These are phyloP conservation scores for Aspergillus novoparasiticus DNA, from an alignment of 2,329 filamentous ascomycete species.

Conservation along the genomic window DNA sequence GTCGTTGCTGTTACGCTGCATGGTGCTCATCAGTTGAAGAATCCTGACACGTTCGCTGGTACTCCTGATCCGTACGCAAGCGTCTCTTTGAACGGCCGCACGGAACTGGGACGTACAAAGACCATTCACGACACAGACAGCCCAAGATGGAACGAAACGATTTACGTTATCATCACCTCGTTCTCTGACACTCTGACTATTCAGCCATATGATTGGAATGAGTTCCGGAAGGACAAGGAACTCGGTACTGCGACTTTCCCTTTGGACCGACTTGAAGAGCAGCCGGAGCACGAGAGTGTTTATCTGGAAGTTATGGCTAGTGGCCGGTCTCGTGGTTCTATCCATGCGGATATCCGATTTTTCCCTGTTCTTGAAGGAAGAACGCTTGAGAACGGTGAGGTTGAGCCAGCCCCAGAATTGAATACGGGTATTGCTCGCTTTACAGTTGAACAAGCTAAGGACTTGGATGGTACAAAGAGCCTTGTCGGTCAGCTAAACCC, in stretches of 20 bases:
- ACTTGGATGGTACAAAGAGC: conserved; percentile 89
- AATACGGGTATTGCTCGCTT: conserved; percentile 94
- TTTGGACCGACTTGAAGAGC: conserved; percentile 77
- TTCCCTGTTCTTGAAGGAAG: conserved; percentile 82
- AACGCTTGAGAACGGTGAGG: conserved; percentile 71
- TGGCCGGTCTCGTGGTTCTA: conserved; percentile 77
- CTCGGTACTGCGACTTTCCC: conserved; percentile 83
- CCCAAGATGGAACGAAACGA: conserved; percentile 93
- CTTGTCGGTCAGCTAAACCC: conserved; percentile 88
- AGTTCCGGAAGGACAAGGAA: conserved; percentile 94
- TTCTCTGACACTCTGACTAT: conserved; percentile 86
- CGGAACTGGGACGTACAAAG: conserved; percentile 85
- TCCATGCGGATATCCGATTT: conserved; percentile 85
- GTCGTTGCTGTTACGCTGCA: conserved; percentile 90
- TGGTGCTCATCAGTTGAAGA: conserved; percentile 89
- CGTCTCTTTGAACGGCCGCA: conserved; percentile 80
- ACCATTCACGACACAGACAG: conserved; percentile 80
- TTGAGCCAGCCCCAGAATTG: conserved; percentile 79
- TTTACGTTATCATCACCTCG: conserved; percentile 92
- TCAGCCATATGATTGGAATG: conserved; percentile 88
- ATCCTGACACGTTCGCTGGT: conserved; percentile 89
- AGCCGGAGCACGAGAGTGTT: conserved; percentile 79
- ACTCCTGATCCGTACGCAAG: conserved; percentile 88
- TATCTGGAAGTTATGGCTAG: conserved; percentile 80
- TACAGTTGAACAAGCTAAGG: conserved; percentile 93